These are phyloP conservation scores for Eimeria necatrix DNA, from an alignment of 169 alveolate species.

Conservation along the genomic window DNA sequence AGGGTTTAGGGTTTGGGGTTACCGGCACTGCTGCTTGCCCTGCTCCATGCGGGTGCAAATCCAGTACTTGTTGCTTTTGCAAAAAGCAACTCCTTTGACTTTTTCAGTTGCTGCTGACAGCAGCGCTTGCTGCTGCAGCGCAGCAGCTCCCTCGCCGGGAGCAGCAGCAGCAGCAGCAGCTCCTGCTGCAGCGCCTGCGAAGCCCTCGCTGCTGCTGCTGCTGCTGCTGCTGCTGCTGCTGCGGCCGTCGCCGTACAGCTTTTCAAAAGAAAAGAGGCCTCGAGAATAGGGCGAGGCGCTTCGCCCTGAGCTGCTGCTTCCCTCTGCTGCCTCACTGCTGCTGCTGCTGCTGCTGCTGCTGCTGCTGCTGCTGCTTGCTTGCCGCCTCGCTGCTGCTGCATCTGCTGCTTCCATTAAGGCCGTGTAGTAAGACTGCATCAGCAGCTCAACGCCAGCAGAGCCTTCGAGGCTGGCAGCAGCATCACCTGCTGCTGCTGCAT, in stretches of 20 bases:
- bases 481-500: background rate
- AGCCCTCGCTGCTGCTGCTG: background rate
- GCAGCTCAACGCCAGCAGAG: background rate
- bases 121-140: background rate
- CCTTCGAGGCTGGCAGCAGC: background rate
- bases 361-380: background rate
- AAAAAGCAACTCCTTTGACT: constrained; percentile 65
- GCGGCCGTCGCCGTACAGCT: background rate
- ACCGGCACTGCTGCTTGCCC: constrained; percentile 70
- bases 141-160: background rate
- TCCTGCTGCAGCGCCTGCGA: background rate
- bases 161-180: background rate
- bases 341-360: background rate
- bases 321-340: background rate
- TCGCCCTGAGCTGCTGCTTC: background rate
- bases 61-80: constrained; percentile 55
- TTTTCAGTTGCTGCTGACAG: background rate
- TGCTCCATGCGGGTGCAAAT: constrained; percentile 55
- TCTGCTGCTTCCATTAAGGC: background rate
- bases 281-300: background rate
- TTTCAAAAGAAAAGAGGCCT: background rate
- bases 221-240: constrained; percentile 4
- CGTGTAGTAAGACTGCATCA: background rate
- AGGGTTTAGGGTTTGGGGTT: background rate
- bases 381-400: background rate